phyloP scores from a whole-genome alignment of 2,329 filamentous ascomycete species.

The Phaeosphaeria sp. region DNA sequence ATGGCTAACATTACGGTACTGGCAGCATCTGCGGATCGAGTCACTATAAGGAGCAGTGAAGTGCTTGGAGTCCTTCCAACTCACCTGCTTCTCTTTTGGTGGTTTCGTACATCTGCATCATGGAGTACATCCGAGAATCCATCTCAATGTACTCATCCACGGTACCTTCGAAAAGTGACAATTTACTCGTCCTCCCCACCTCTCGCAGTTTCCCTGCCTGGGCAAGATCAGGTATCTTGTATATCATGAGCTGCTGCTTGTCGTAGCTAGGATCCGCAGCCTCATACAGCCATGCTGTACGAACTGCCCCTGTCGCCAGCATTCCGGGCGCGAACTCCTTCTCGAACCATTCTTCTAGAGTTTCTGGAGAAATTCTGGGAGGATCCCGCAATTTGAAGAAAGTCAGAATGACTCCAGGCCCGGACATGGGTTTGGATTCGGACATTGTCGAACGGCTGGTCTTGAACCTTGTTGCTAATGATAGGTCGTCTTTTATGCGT shows the following conservation, averaged over 20 bases:
- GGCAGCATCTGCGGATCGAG: constrained; percentile 16
- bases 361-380: constrained; percentile 24
- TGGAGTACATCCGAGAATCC: constrained; percentile 27
- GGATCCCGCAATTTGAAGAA: constrained; percentile 22
- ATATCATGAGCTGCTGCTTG: constrained; percentile 33
- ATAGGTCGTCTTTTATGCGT: neutral
- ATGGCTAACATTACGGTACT: constrained; percentile 33
- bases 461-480: neutral
- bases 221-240: constrained; percentile 30
- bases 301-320: constrained; percentile 22
- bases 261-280: constrained; percentile 24
- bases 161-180: constrained; percentile 18
- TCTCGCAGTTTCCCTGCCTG: constrained; percentile 21
- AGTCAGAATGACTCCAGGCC: constrained; percentile 30
- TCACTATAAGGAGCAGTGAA: neutral
- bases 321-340: constrained; percentile 30
- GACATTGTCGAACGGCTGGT: constrained; percentile 1
- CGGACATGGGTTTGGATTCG: constrained; percentile 13
- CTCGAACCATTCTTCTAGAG: constrained; percentile 31
- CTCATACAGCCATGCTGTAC: constrained; percentile 27
- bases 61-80: neutral
- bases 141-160: constrained; percentile 27
- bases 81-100: constrained; percentile 26
- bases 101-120: constrained; percentile 27
- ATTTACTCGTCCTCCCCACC: constrained; percentile 23